Evolutionary conservation across 202 grass and related monocot genomes (phyloP), one percentile per base, ranked within the genome.

Genomic region (Bolboschoenoplectus hybrid): DNA sequence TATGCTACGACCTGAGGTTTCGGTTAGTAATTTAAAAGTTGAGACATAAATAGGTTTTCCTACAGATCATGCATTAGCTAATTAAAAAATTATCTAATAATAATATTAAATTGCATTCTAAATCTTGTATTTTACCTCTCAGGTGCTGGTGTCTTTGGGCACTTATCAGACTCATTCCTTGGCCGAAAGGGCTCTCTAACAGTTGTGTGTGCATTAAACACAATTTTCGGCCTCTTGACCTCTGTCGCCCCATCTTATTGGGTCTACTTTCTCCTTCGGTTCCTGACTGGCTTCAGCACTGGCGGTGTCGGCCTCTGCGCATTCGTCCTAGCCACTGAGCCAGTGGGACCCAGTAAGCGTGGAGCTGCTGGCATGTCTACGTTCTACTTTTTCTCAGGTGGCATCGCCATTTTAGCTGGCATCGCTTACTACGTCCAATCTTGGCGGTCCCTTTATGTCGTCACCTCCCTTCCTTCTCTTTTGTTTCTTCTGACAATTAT

Each of bases 281-380:
- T 95, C 85, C 84, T 95, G 35, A 98, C 93, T 3, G 96, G 96
- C 39, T 95, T 98, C 82, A 98, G 93, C 80, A 89, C 91, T 4
- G 91, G 93, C 47, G 94, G 96, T 55, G 91, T 95, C 1, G 91
- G 96, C 14, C 89, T 98, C 7, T 93, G 91, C 36, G 83, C 90
- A n/a, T 98, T 95, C 79, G 91, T 98, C 6, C 96, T 98, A n/a
- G 93, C 93, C 82, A 98, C 93, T 6, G 96, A 95, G 68, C 96
- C 96, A 55, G 67, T 94, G 57, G 93, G 96, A 0, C 89, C 91
- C 3, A 62, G 87, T 12, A 89, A 77, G 6, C 93, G 93, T 10
- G 96, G 91, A 19, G 45, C 49, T 47, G 96, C 85, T 0, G 93
- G 93, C 10, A 98, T 94, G 91, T 98, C 87, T 63, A 90, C 93